Conservation (phyloP, 106 monocot species). For the Xerophyta viscosa region DNA sequence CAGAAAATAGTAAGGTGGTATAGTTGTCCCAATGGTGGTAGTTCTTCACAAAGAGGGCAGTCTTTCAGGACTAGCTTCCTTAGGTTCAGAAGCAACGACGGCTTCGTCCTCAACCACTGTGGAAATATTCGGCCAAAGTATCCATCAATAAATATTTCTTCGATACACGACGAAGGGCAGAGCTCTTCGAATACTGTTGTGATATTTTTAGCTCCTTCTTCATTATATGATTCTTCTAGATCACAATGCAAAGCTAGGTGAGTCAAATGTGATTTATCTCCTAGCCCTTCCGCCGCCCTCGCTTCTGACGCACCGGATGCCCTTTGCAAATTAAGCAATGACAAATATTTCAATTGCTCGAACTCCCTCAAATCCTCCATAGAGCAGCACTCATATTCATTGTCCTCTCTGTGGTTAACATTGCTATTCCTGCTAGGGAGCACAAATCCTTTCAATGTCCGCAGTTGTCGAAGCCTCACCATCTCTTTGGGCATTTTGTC, state of each 20-base stretch:
- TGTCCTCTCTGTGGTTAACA: not conserved
- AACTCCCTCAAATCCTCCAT: slow-evolving; percentile 20
- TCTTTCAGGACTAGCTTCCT: not conserved
- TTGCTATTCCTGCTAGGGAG: not conserved
- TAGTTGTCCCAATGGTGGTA: not conserved
- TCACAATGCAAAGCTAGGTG: not conserved
- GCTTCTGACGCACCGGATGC: not conserved
- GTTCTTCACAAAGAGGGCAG: not conserved
- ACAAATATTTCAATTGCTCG: slow-evolving; percentile 8
- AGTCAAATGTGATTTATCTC: not conserved
- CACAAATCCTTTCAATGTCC: not conserved
- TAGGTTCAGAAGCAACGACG: not conserved
- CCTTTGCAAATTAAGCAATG: slow-evolving; percentile 14
- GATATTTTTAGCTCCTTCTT: not conserved
- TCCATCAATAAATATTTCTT: not conserved
- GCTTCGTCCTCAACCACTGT: not conserved
- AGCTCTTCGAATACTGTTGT: slow-evolving; percentile 2
- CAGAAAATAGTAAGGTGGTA: not conserved
- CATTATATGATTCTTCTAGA: too few species aligned
- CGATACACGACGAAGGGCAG: not conserved
- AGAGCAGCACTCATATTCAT: not conserved
- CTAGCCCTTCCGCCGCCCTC: slow-evolving; percentile 2
- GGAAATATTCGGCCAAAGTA: not conserved
- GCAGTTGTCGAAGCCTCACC: not conserved
- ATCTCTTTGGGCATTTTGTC: slow-evolving; percentile 1